Evolutionary conservation across 768 basidiomycete species (phyloP).

Genomic region (Gymnopilus dilepis): DNA sequence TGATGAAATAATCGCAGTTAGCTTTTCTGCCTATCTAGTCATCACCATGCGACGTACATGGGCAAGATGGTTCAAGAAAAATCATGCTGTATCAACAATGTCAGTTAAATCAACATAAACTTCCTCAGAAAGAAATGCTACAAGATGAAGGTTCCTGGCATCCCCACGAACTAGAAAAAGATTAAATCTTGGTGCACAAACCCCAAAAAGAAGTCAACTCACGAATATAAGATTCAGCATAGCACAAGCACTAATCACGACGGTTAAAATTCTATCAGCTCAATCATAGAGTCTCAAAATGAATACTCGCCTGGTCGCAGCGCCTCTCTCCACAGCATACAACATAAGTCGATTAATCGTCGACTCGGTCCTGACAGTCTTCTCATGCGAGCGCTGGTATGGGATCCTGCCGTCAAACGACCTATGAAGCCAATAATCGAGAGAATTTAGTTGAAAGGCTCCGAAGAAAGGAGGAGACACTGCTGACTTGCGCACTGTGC

Average conservation of each 20-base stretch:
- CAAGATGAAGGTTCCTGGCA: slow-evolving; percentile 3
- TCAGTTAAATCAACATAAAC: not conserved
- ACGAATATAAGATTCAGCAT: not conserved
- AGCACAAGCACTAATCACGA: slow-evolving; percentile 1
- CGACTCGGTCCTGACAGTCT: slow-evolving; percentile 12
- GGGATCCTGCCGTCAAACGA: not conserved
- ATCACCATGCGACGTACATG: not conserved
- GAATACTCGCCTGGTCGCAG: slow-evolving; percentile 14
- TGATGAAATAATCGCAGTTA: not conserved
- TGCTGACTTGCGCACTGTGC: slow-evolving; percentile 1
- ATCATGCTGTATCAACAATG: not conserved
- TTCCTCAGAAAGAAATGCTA: not conserved
- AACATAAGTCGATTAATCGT: slow-evolving; percentile 16
- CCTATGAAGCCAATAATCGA: not conserved
- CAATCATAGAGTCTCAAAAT: not conserved
- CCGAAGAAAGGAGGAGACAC: not conserved
- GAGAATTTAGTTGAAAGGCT: too few relatives aligned
- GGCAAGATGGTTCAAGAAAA: slow-evolving; percentile 6
- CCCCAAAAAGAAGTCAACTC: not conserved
- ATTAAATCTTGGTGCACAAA: not conserved
- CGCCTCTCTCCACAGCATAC: slow-evolving; percentile 18
- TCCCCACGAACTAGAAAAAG: not conserved
- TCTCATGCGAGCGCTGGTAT: not conserved
- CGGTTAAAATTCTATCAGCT: not conserved
- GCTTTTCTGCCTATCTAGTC: too few relatives aligned